Evolutionary conservation across 225 moss, liverwort and hornwort species (phyloP), one percentile per base, ranked within the genome.

Genomic region (Polytrichum formosum): DNA sequence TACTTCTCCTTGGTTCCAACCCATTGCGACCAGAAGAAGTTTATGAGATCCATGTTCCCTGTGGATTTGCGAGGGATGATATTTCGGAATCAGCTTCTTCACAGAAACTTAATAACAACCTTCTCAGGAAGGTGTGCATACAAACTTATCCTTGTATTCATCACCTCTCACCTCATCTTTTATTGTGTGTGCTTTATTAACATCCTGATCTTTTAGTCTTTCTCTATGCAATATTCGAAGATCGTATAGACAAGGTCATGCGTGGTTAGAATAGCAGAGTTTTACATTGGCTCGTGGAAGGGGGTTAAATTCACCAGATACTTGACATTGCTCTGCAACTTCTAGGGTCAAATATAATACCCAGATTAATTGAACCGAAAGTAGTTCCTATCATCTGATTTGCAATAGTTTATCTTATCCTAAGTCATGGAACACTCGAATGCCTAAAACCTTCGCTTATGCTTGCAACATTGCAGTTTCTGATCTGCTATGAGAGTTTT

Each of bases 11-110:
- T 13, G 70, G 70, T 61, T 46, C 70, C 21, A 71, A 18, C 18
- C n/a, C 61, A 31, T 35, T 58, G 30, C 70, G 61, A 18, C 70
- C 70, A 10, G 26, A 62, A 25, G 70, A 71, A 37, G 60, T 61
- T 18, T 71, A 71, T 46, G 61, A 71, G 60, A 4, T 71, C 31
- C 70, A 71, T 62, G 17, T 62, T 61, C 70, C 56, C 13, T 69
- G 69, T 56, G 8, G 18, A 6, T 10, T 5, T 62, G 30, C 18
- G 5, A 27, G n/a, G 23, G 70, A n/a, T 9, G 26, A 27, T 20
- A 31, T 21, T 61, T 61, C 53, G 6, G 22, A 30, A 28, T 10
- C 31, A 25, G 70, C 37, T 33, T 13, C 31, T 5, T 62, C 70
- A 10, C 60, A 71, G 29, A 29, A 71, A 28, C 33, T 1, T 37